Conservation (phyloP, 1,284 basidiomycete genomes). For the Hypsizygus ulmarius region DNA sequence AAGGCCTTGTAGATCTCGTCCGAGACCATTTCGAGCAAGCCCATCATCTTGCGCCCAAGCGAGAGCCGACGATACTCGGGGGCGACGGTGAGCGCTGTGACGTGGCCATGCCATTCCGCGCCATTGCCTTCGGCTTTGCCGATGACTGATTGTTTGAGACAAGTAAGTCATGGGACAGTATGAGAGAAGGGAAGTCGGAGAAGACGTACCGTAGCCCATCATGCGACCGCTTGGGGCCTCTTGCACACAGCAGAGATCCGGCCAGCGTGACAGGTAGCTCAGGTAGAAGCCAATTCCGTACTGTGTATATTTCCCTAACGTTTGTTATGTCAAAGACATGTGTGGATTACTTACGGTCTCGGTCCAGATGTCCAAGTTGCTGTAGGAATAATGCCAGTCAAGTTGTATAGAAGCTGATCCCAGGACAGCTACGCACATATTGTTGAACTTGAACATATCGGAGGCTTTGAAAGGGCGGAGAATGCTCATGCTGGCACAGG, state of each 20-base stretch:
- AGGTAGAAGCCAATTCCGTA: conserved; percentile 88
- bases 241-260: conserved; percentile 82
- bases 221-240: conserved; percentile 74
- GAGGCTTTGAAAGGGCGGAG: conserved; percentile 80
- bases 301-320: conserved; percentile 34
- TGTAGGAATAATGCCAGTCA: conserved; percentile 30
- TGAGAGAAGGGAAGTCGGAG: conserved; percentile 7
- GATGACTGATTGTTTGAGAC: conserved; percentile 51
- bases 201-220: conserved; percentile 80
- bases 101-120: conserved; percentile 83
- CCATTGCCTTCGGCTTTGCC: conserved; percentile 81
- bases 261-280: conserved; percentile 85
- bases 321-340: not conserved
- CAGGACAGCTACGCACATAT: conserved; percentile 52
- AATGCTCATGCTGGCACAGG: conserved; percentile 70
- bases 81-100: conserved; percentile 89
- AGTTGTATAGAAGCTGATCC: conserved; percentile 1
- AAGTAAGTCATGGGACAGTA: not conserved
- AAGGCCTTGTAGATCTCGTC: conserved; percentile 73
- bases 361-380: conserved; percentile 92
- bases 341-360: conserved; percentile 65
- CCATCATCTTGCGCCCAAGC: conserved; percentile 81
- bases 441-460: conserved; percentile 91
- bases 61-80: conserved; percentile 86
- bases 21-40: conserved; percentile 77